A percentile compares a stretch with the other conserved stretches of the same genome.
Evolutionary conservation across 1,139 yeast species (phyloP).

Genomic region (Candida mesenterica): DNA sequence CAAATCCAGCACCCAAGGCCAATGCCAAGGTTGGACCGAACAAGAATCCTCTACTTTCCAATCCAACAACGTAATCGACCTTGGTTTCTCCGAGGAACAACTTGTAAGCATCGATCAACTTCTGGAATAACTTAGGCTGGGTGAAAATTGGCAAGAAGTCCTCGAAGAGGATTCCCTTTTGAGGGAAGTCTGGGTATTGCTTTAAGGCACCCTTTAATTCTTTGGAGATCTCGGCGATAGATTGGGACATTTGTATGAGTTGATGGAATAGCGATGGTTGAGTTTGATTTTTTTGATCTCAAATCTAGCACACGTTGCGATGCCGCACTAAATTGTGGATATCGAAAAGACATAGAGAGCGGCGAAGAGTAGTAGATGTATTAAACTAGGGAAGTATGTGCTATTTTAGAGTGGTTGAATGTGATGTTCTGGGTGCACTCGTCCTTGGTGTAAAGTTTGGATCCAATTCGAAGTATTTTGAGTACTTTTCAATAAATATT

Average conservation of each 20-base stretch:
- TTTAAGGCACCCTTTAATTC: slow-evolving; percentile 65
- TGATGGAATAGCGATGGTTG: background rate
- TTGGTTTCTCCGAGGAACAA: slow-evolving; percentile 65
- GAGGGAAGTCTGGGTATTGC: slow-evolving; percentile 92
- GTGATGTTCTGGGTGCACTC: no score
- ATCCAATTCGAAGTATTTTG: no score
- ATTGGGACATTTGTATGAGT: slow-evolving; percentile 10
- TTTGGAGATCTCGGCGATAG: slow-evolving; percentile 46
- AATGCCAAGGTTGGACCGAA: slow-evolving; percentile 95
- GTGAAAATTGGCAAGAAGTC: slow-evolving; percentile 94
- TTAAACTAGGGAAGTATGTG: no score
- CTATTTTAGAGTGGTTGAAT: no score
- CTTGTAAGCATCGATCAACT: slow-evolving; percentile 77
- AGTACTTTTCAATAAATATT: no score
- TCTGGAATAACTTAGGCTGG: slow-evolving; percentile 75
- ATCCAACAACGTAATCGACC: slow-evolving; percentile 87
- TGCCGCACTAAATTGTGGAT: no score
- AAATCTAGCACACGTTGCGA: background rate
- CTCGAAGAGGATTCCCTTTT: slow-evolving; percentile 90
- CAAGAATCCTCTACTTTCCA: slow-evolving; percentile 94
- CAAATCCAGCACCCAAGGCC: slow-evolving; percentile 84
- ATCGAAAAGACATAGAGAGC: no score
- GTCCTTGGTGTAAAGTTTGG: no score
- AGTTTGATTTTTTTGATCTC: background rate
- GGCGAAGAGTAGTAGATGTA: no score